Base-by-base conservation (phyloP, 1,284 basidiomycete genomes). In the Ustilago lituana region DNA sequence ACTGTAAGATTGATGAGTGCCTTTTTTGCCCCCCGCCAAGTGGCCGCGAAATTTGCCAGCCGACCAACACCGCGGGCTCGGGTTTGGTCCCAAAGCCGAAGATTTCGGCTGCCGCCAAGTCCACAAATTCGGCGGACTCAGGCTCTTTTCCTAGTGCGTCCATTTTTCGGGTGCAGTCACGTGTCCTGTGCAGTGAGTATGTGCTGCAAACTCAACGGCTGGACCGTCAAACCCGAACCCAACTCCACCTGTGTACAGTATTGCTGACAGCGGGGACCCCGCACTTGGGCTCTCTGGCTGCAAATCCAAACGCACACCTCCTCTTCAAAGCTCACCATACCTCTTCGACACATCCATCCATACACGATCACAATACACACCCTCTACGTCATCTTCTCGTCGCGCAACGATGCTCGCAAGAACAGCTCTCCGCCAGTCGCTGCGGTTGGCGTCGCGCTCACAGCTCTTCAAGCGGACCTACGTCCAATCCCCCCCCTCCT, bases 171-270 rank as follows among this genome's bases (percentile, higher is more conserved):
- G 33, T 20, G 8, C 29, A 26, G 26, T 44, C 48, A 47, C 48
- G 44, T 37, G 48, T 51, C 35, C n/a, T n/a, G n/a, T n/a, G n/a
- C n/a, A n/a, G n/a, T n/a, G n/a, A n/a, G n/a, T n/a, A n/a, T n/a
- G n/a, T n/a, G n/a, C n/a, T n/a, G n/a, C n/a, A n/a, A n/a, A n/a
- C 15, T 17, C 11, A 4, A 14, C n/a, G 9, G 41, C 23, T 14
- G 3, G 50, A 45, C 58, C 58, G 58, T 60, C 58, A 60, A 60
- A 60, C 38, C 58, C 58, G 58, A 60, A 37, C 31, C 11, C 22
- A 46, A 46, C 20, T 26, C n/a, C n/a, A n/a, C n/a, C 33, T 14
- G 6, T 14, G 5, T 36, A 14, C 15, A 27, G 22, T 52, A n/a
- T 17, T 22, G 20, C 29, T 29, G 40, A 31, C 17, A 46, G 36